These are phyloP conservation scores for Sisymbrium altissimum DNA, from an alignment of 345 rosid species.

Conservation along the genomic window DNA sequence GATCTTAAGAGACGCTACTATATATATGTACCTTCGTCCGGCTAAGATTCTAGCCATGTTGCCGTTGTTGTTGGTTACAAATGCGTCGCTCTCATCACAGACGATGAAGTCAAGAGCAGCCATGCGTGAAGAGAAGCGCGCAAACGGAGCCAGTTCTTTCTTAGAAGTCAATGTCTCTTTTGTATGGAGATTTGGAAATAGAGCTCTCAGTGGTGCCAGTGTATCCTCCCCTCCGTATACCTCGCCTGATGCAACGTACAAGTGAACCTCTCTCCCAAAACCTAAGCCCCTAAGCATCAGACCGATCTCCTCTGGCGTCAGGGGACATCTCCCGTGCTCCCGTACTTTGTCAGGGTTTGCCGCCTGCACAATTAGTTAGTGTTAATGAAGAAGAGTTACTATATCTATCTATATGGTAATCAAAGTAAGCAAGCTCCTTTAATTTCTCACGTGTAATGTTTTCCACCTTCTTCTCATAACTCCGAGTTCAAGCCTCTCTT, in stretches of 20 bases:
- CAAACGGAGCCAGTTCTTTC: slow-evolving; percentile 67
- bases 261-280: slow-evolving; percentile 72
- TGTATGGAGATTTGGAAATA: slow-evolving; percentile 83
- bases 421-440: not conserved
- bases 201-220: slow-evolving; percentile 68
- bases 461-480: slow-evolving; percentile 84
- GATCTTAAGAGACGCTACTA: not conserved
- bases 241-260: slow-evolving; percentile 91
- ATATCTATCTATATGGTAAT: not conserved
- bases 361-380: slow-evolving; percentile 35
- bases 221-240: slow-evolving; percentile 87
- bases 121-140: slow-evolving; percentile 81
- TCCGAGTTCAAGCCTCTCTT: slow-evolving; percentile 72
- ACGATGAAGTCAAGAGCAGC: slow-evolving; percentile 95
- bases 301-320: slow-evolving; percentile 91
- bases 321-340: slow-evolving; percentile 82
- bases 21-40: slow-evolving; percentile 65
- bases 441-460: slow-evolving; percentile 72
- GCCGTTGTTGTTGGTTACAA: slow-evolving; percentile 92
- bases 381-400: not conserved
- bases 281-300: slow-evolving; percentile 89
- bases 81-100: slow-evolving; percentile 89
- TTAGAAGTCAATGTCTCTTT: slow-evolving; percentile 74
- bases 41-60: slow-evolving; percentile 97
- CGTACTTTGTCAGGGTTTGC: slow-evolving; percentile 79